Conservation (phyloP, 73 alveolate genomes). For the Durusdinium trenchii region DNA sequence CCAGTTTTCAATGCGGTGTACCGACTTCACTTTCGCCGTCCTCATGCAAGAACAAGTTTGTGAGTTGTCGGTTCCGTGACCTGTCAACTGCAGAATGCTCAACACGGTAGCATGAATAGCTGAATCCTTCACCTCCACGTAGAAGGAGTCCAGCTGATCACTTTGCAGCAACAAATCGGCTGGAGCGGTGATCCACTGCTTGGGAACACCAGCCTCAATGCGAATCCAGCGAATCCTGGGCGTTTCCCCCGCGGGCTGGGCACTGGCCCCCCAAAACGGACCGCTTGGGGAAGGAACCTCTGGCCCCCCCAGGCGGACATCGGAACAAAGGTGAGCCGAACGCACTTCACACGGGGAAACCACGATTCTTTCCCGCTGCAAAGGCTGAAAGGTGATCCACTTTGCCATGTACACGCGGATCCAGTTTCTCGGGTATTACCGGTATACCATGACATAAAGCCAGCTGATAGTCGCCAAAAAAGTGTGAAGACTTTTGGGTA, state of each 20-base stretch:
- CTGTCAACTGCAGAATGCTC: neutral
- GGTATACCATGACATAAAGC: no score
- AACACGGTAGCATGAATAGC: neutral
- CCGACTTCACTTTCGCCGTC: conserved; percentile 1
- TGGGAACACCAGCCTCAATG: conserved; percentile 7
- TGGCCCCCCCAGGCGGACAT: no score
- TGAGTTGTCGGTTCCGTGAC: neutral
- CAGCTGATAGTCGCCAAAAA: no score
- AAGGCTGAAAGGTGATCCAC: no score
- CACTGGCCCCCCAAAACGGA: no score
- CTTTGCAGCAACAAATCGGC: neutral
- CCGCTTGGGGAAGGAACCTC: no score
- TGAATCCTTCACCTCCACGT: neutral
- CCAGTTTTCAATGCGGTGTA: conserved; percentile 19
- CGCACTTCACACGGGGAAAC: no score
- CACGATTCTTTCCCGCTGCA: no score
- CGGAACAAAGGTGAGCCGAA: no score
- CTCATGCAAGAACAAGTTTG: neutral
- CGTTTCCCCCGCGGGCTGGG: neutral
- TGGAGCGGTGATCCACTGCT: neutral
- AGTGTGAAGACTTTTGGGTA: no score
- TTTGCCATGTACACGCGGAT: no score
- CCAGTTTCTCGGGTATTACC: no score
- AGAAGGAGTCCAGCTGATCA: neutral
- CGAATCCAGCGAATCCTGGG: conserved; percentile 16